These are phyloP conservation scores for Termitomyces sp. DNA, from an alignment of 768 basidiomycete species.

Conservation along the genomic window DNA sequence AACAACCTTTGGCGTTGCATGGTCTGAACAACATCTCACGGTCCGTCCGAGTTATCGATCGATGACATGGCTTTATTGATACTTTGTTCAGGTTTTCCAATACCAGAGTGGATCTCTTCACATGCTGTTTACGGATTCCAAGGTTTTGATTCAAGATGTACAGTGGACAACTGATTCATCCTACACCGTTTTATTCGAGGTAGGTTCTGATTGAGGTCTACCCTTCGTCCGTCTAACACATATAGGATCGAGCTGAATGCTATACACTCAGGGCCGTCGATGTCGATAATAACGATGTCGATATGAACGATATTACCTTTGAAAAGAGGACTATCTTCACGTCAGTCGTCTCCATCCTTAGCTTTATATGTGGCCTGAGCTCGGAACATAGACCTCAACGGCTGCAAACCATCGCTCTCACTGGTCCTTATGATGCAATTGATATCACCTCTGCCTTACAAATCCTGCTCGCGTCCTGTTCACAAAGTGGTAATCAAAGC, in stretches of 20 bases:
- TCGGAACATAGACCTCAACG: slow-evolving; percentile 8
- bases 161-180: slow-evolving; percentile 36
- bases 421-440: slow-evolving; percentile 12
- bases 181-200: slow-evolving; percentile 39
- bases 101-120: slow-evolving; percentile 26
- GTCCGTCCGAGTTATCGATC: slow-evolving; percentile 24
- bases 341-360: not conserved
- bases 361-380: not conserved
- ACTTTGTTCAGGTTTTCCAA: slow-evolving; percentile 32
- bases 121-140: slow-evolving; percentile 23
- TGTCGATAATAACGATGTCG: slow-evolving; percentile 28
- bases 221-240: not conserved
- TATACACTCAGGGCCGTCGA: slow-evolving; percentile 32
- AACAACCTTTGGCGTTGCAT: slow-evolving; percentile 38
- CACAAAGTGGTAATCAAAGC: slow-evolving; percentile 12
- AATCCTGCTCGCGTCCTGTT: slow-evolving; percentile 15
- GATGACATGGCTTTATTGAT: not conserved
- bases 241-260: slow-evolving; percentile 37
- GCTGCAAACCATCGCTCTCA: slow-evolving; percentile 15
- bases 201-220: slow-evolving; percentile 13
- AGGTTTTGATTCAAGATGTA: slow-evolving; percentile 25
- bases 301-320: not conserved
- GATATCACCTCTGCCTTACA: slow-evolving; percentile 20
- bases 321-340: slow-evolving; percentile 7
- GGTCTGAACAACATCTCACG: slow-evolving; percentile 41